phyloP scores from a whole-genome alignment of 2,329 filamentous ascomycete species.

The Chaetomium strumarium region DNA sequence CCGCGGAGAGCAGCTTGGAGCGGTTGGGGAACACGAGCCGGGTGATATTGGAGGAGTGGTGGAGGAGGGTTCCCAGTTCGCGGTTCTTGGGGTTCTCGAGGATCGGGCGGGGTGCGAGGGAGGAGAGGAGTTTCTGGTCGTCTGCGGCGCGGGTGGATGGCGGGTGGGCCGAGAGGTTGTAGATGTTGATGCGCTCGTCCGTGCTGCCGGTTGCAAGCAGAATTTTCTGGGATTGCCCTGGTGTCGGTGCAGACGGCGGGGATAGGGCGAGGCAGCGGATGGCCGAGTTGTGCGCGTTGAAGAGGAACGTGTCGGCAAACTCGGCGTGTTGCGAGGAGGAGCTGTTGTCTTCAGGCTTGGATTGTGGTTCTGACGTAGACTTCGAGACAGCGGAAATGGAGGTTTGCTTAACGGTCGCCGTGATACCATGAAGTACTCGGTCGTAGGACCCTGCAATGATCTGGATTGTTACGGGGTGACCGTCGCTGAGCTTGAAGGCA shows the following conservation, averaged over 20 bases:
- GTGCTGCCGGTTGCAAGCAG: conserved; percentile 87
- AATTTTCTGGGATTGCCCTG: conserved; percentile 68
- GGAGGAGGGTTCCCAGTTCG: conserved; percentile 78
- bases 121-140: conserved; percentile 55
- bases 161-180: conserved; percentile 71
- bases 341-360: not conserved
- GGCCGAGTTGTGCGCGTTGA: conserved; percentile 86
- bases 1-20: conserved; percentile 79
- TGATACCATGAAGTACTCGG: conserved; percentile 82
- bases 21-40: conserved; percentile 75
- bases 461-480: conserved; percentile 58
- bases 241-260: conserved; percentile 57
- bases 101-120: conserved; percentile 65
- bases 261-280: conserved; percentile 87
- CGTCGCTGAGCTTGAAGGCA: conserved; percentile 21
- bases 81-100: conserved; percentile 81
- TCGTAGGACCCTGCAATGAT: conserved; percentile 94
- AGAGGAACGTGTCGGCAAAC: conserved; percentile 91
- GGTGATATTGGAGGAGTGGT: conserved; percentile 80
- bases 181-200: conserved; percentile 92
- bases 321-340: conserved; percentile 36
- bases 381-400: conserved; percentile 10
- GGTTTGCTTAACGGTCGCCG: conserved; percentile 51
- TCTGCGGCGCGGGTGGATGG: conserved; percentile 43
- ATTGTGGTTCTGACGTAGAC: conserved; percentile 16